phyloP scores from a whole-genome alignment of 805 yeast species.

The Pichia cephalocereana region DNA sequence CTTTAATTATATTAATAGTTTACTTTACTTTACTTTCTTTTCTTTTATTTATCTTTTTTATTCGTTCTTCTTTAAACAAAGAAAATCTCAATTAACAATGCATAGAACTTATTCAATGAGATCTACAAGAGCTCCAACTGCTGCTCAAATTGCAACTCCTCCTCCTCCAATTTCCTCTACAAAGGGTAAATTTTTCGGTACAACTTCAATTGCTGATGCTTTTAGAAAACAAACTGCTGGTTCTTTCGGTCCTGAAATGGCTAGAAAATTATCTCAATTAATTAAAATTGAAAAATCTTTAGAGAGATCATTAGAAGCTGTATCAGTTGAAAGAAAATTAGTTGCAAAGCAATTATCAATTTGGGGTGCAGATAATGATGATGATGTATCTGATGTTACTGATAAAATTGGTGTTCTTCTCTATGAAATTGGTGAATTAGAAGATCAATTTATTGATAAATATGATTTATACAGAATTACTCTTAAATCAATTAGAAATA shows the following conservation, averaged over 20 bases:
- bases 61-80: background rate
- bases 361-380: slow-evolving; percentile 86
- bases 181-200: slow-evolving; percentile 63
- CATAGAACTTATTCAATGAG: slow-evolving; percentile 98
- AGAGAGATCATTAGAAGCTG: slow-evolving; percentile 87
- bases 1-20: no score
- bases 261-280: slow-evolving; percentile 83
- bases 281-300: slow-evolving; percentile 96
- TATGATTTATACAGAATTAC: slow-evolving; percentile 83
- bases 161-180: slow-evolving; percentile 89
- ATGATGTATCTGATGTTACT: slow-evolving; percentile 77
- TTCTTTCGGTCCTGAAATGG: slow-evolving; percentile 86
- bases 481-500: slow-evolving; percentile 70
- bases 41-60: background rate
- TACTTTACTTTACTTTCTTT: no score
- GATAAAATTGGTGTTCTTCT: slow-evolving; percentile 79
- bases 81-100: slow-evolving; percentile 37
- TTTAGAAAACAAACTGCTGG: slow-evolving; percentile 85
- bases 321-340: slow-evolving; percentile 91
- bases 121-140: slow-evolving; percentile 93
- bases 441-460: slow-evolving; percentile 78
- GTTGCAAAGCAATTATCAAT: slow-evolving; percentile 74
- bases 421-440: slow-evolving; percentile 78
- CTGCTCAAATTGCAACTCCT: slow-evolving; percentile 94
- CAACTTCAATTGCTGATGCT: slow-evolving; percentile 55